Evolutionary conservation across 345 rosid species (phyloP), one percentile per base, ranked within the genome.

Genomic region (Ricinus communis): DNA sequence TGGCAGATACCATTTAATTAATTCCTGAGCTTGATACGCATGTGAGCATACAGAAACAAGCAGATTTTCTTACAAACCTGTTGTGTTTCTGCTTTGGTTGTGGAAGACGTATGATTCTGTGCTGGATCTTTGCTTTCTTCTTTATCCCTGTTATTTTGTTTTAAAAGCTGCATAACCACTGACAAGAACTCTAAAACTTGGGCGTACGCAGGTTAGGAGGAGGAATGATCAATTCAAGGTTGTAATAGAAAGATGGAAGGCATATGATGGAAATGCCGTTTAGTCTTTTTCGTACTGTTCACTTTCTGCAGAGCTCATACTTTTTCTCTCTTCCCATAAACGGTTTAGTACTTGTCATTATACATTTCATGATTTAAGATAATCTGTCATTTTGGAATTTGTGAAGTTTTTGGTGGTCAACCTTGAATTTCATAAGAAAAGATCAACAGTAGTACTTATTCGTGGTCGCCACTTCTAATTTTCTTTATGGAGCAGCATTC

Each of bases 191-290:
- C 15, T n/a, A 50, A 30, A 68, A 47, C 33, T 40, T 45, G 1
- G 25, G 40, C 14, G 46, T 60, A 73, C 71, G 72, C 74, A 88
- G 90, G 80, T 86, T 8, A 83, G 90, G 81, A 86, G 27, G 66
- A 82, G 90, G 59, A 85, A 82, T 61, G 80, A 78, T 12, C 73
- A 75, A 31, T 80, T 78, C 40, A 82, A 71, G 19, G 82, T 86
- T 58, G 85, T 81, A 41, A 82, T 88, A 68, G 90, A 85, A 78
- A 85, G 89, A 71, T 86, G 87, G 90, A 85, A 83, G 75, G 36
- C 84, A 16, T 88, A 85, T 33, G 86, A 86, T 27, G 82, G 81
- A 10, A 74, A 65, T 58, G 83, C 73, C 72, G 71, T 84, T 21
- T 84, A 71, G 78, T 30, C 28, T 46, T 64, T 40, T 25, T 5